phyloP scores from a whole-genome alignment of 208 protist species.

The Acanthamoeba sp. region DNA sequence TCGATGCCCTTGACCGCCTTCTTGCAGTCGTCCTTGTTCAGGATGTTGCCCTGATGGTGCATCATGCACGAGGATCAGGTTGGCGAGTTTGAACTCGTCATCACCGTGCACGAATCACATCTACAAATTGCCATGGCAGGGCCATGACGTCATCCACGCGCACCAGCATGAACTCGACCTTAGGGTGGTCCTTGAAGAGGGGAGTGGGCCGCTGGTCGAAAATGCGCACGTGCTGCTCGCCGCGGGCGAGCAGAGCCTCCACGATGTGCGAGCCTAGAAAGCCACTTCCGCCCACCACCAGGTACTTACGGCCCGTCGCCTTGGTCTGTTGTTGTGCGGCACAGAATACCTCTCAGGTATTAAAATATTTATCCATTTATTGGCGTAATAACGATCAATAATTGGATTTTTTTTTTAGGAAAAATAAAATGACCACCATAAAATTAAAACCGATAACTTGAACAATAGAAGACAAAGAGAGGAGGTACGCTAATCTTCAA shows the following conservation, averaged over 20 bases:
- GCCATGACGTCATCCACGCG: no score
- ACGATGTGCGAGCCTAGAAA: constrained; percentile 86
- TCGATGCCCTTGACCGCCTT: constrained; percentile 77
- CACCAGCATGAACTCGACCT: constrained; percentile 68
- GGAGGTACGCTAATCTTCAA: neutral
- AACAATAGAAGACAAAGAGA: neutral
- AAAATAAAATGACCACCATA: neutral
- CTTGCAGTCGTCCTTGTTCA: constrained; percentile 73
- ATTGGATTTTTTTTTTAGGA: neutral
- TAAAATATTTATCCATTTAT: neutral
- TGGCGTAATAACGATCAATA: neutral
- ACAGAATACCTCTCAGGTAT: neutral
- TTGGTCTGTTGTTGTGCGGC: constrained; percentile 43
- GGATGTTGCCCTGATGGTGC: constrained; percentile 62
- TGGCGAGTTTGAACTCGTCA: no score
- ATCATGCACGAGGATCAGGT: neutral
- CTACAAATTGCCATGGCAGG: neutral
- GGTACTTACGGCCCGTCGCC: constrained; percentile 69
- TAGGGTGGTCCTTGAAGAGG: constrained; percentile 69
- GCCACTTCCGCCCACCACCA: constrained; percentile 82
- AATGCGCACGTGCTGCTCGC: constrained; percentile 77
- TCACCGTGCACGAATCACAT: neutral
- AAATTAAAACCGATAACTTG: neutral
- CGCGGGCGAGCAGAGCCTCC: constrained; percentile 76
- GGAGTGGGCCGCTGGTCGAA: constrained; percentile 78